These are phyloP conservation scores for Heterobasidion irregulare DNA, from an alignment of 1,284 basidiomycete species.

Conservation along the genomic window DNA sequence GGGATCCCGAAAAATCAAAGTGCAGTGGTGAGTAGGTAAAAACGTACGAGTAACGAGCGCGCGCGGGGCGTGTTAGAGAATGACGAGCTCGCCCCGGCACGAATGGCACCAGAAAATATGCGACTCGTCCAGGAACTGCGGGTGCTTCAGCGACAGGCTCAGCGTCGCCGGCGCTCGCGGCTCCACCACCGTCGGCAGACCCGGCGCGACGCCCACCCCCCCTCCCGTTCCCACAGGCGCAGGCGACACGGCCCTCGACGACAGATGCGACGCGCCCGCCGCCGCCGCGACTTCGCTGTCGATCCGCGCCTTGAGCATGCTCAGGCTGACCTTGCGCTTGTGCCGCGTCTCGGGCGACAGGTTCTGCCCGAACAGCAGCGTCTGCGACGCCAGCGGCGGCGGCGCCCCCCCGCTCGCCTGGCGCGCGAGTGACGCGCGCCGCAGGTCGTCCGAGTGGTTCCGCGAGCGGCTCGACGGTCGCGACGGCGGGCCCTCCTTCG, in stretches of 20 bases:
- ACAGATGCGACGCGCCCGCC: slow-evolving; percentile 15
- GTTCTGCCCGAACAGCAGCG: slow-evolving; percentile 37
- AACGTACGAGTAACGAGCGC: background rate
- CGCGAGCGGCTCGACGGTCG: slow-evolving; percentile 44
- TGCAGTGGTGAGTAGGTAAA: background rate
- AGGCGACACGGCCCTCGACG: slow-evolving; percentile 47
- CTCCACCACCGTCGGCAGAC: background rate
- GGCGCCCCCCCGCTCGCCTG: slow-evolving; percentile 18
- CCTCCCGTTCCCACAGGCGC: slow-evolving; percentile 15
- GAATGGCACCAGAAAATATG: slow-evolving; percentile 82
- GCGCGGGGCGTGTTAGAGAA: slow-evolving; percentile 37
- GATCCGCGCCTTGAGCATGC: slow-evolving; percentile 85
- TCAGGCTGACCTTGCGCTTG: slow-evolving; percentile 78
- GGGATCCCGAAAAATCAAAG: background rate
- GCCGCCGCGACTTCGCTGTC: slow-evolving; percentile 59
- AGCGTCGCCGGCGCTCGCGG: background rate
- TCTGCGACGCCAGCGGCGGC: slow-evolving; percentile 27
- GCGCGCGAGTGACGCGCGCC: slow-evolving; percentile 37
- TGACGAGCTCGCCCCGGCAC: slow-evolving; percentile 71
- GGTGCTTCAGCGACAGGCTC: slow-evolving; percentile 24
- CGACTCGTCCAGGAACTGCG: slow-evolving; percentile 74
- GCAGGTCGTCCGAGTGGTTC: slow-evolving; percentile 33
- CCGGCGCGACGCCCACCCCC: background rate
- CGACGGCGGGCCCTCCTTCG: slow-evolving; percentile 18
- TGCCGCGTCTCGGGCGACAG: slow-evolving; percentile 73